These are phyloP conservation scores for Tolypocladium album DNA, from an alignment of 2,329 filamentous ascomycete genomes.

Conservation along the genomic window DNA sequence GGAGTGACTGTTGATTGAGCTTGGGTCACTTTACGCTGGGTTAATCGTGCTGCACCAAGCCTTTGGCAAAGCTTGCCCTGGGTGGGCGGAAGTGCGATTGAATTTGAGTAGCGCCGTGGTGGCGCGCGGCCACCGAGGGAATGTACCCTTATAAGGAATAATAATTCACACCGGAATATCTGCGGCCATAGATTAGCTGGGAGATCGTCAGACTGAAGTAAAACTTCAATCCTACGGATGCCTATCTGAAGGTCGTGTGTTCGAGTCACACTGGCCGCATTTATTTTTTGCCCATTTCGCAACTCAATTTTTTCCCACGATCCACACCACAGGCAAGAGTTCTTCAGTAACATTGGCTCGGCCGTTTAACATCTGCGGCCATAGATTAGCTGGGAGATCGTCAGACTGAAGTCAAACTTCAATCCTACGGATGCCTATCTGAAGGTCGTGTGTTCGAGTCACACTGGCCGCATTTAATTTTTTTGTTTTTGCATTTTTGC, in stretches of 20 bases:
- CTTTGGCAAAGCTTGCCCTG: no score
- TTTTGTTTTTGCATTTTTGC: neutral
- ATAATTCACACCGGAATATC: neutral
- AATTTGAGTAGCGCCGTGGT: no score
- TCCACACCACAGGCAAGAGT: neutral
- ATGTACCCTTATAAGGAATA: neutral
- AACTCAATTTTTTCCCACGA: neutral
- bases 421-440: conserved; percentile 16
- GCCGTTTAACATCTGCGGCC: conserved; percentile 9
- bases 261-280: conserved; percentile 17
- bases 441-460: conserved; percentile 18
- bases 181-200: conserved; percentile 18
- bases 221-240: conserved; percentile 16
- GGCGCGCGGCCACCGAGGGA: neutral
- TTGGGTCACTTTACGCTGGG: no score
- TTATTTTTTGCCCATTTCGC: conserved; percentile 6
- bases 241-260: conserved; percentile 18
- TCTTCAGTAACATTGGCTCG: neutral
- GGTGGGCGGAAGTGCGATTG: no score
- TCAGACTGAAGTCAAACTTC: conserved; percentile 17
- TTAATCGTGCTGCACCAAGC: no score
- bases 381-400: conserved; percentile 18
- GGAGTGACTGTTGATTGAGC: no score
- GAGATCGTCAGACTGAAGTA: conserved; percentile 17
- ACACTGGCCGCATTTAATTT: conserved; percentile 15